A percentile compares a stretch with the other conserved stretches of the same genome.
Conservation (phyloP, 768 basidiomycete genomes). For the Cytidiella melzeri region DNA sequence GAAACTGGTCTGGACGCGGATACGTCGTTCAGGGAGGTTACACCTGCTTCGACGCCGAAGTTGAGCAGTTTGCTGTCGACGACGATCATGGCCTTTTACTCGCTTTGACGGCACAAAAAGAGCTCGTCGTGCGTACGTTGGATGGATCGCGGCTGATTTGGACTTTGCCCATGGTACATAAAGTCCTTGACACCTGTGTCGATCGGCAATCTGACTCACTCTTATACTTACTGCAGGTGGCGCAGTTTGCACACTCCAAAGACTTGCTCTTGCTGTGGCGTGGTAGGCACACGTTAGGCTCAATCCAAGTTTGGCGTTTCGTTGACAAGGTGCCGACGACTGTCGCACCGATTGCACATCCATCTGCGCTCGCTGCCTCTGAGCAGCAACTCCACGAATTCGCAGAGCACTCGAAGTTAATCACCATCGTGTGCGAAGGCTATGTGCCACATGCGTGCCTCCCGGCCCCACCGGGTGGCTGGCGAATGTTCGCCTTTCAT, state of each 20-base stretch:
- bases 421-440: constrained; percentile 12
- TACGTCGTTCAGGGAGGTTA: constrained; percentile 16
- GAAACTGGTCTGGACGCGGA: constrained; percentile 20
- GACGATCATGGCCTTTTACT: constrained; percentile 11
- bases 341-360: constrained; percentile 8
- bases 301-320: not conserved
- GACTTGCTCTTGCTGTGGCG: not conserved
- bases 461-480: constrained; percentile 6
- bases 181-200: no score
- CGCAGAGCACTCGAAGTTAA: not conserved
- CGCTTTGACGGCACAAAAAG: not conserved
- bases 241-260: not conserved
- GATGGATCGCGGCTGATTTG: constrained; percentile 16
- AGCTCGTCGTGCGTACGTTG: not conserved
- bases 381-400: constrained; percentile 10
- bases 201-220: no score
- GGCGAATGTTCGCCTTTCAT: constrained; percentile 7
- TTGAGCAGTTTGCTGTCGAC: constrained; percentile 14
- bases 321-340: not conserved
- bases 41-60: constrained; percentile 4
- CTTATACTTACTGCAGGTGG: not conserved
- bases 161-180: constrained; percentile 5
- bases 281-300: not conserved
- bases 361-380: constrained; percentile 11
- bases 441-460: constrained; percentile 20